Base-by-base conservation (phyloP, 2,329 filamentous ascomycete genomes). In the Rhinocladiella mackenziei region DNA sequence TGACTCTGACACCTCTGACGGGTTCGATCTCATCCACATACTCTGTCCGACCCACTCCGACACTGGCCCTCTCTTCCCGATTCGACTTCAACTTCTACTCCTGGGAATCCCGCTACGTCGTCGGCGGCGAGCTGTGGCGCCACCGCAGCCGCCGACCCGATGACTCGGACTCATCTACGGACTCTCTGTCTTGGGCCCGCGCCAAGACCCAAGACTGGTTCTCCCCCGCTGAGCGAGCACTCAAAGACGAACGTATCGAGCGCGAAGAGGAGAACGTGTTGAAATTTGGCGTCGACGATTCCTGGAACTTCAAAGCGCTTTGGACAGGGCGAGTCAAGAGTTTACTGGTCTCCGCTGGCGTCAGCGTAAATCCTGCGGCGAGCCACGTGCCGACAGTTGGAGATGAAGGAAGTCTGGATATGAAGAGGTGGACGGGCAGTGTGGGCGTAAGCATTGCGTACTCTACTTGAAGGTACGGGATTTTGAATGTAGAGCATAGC, bases 41-140 rank as follows among this genome's bases (percentile, higher is more conserved):
- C 63, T 86, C 92, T 0, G 86, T 97, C 35, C 84, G 87, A 59
- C 91, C 91, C 2, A 88, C 88, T 2, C 78, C 78, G 23, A 81
- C 88, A 58, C 79, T 94, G 56, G 86, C 88, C 8, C 76, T 98
- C 37, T 92, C 89, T 53, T 94, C 89, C 15, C 81, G 85, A 37
- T 91, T 97, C 68, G 89, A 94, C 61, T 98, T 98, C 68, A 98
- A 98, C 60, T 85, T 96, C 37, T 97, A 96, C 68, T 95, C 88
- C 62, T 98, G 96, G 70, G 92, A 98, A 70, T 95, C 88, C 61
- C 86, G 92, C 46, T 84, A 95, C 73, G 83, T 89, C 18, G 77
- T 97, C 17, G 92, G 92, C 10, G 86, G 88, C 69, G 92, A 98
- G 69, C 72, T 97, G 31, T 98, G 92, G 91, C 81, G 86, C 59